Base-by-base conservation (phyloP, 495 filamentous ascomycete genomes). In the Tuber calosporum region DNA sequence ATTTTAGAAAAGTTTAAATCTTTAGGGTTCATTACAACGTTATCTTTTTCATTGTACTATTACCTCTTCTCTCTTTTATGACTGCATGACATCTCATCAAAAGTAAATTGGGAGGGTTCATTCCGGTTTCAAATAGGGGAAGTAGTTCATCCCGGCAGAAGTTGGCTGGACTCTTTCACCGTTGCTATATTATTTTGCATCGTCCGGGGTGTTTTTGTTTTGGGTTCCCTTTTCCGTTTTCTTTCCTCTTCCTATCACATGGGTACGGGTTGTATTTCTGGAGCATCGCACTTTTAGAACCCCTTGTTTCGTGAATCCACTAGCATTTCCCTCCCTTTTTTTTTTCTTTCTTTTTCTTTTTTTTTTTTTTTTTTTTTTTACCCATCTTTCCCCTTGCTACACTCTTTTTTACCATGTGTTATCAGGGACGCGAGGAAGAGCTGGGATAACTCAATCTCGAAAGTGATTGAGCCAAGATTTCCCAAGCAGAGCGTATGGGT, bases 1-100 rank as follows among this genome's bases (percentile, higher is more conserved):
- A 91, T 81, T 91, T 91, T 86, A 87, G 88, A 75, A 90, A 90
- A 82, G 86, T 88, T 62, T 90, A 83, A 86, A 72, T 69, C 69
- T 58, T 41, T 66, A 30, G 77, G 77, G 26, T 26, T 53, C 58
- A 74, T 70, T 74, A 48, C 73, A 72, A 67, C 67, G 62, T 73
- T 66, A 68, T 53, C 42, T 72, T 53, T 69, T 66, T 67, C 77
- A 66, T 62, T 77, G 75, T 75, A 81, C 76, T 79, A 80, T 75
- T 79, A 77, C 72, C 80, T 82, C 74, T 76, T 81, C 79, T 77
- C 73, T 82, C 82, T 81, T 78, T 80, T 72, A 78, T 76, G 74
- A 80, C 74, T 69, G 80, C 80, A 77, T 40, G 79, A 81, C 69
- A 76, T 68, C 77, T 78, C 67, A 75, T 67, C 74, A 75, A 78